Conservation (phyloP, 768 basidiomycete species). For the Termitomyces sp. region DNA sequence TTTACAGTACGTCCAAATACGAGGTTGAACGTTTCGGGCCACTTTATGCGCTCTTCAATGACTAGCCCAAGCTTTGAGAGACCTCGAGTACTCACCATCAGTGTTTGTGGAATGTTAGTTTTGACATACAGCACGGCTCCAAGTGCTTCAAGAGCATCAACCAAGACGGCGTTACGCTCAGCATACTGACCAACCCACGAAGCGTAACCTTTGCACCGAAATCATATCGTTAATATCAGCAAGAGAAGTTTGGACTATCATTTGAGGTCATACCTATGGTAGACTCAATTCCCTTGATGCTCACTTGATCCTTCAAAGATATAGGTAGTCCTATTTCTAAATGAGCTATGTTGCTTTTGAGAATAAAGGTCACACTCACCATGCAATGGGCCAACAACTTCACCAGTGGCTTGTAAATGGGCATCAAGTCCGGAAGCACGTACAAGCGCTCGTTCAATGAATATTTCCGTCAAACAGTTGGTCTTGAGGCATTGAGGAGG, state of each 20-base stretch:
- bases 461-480: slow-evolving; percentile 83
- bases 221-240: not conserved
- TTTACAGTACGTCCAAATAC: slow-evolving; percentile 77
- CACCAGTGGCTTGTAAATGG: slow-evolving; percentile 53
- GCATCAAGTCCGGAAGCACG: slow-evolving; percentile 66
- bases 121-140: slow-evolving; percentile 71
- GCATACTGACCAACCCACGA: slow-evolving; percentile 64
- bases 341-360: not conserved
- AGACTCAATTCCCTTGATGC: slow-evolving; percentile 62
- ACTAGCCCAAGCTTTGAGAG: no score
- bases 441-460: slow-evolving; percentile 61
- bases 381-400: slow-evolving; percentile 65
- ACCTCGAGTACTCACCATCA: slow-evolving; percentile 45
- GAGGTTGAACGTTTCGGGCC: slow-evolving; percentile 72
- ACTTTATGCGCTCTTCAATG: slow-evolving; percentile 31
- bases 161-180: slow-evolving; percentile 53
- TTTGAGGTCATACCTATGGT: slow-evolving; percentile 45
- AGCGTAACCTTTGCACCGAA: slow-evolving; percentile 54
- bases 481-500: slow-evolving; percentile 32
- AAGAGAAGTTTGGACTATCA: not conserved
- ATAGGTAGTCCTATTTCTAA: slow-evolving; percentile 45
- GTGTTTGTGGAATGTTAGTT: slow-evolving; percentile 71
- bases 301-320: slow-evolving; percentile 71
- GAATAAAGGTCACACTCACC: slow-evolving; percentile 28
- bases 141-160: slow-evolving; percentile 55